phyloP scores from a whole-genome alignment of 2,329 filamentous ascomycete genomes.

The Fusarium guadeloupense region DNA sequence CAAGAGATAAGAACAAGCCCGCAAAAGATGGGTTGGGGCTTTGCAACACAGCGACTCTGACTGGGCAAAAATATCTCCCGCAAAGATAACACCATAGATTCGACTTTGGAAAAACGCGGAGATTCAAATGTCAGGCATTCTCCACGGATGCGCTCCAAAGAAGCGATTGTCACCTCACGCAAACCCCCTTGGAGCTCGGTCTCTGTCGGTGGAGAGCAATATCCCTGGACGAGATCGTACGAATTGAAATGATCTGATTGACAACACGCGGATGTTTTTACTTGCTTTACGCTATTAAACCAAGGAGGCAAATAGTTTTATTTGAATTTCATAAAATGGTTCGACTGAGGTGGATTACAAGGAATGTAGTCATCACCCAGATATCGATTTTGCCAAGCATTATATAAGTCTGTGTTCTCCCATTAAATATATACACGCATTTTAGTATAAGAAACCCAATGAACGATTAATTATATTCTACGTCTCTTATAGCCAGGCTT shows the following conservation, averaged over 20 bases:
- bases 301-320: background rate
- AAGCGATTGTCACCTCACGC: background rate
- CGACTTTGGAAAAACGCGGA: background rate
- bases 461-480: no score
- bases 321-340: background rate
- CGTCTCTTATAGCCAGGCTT: no score
- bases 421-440: no score
- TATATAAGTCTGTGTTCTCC: no score
- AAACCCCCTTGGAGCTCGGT: background rate
- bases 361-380: background rate
- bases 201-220: background rate
- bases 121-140: constrained; percentile 6
- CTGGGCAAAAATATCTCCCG: constrained; percentile 10
- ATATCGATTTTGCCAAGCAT: no score
- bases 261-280: constrained; percentile 1
- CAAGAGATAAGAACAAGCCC: constrained; percentile 26
- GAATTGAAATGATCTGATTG: constrained; percentile 23
- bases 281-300: background rate
- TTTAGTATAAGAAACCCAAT: no score
- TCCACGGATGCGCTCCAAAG: constrained; percentile 17
- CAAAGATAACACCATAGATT: constrained; percentile 20
- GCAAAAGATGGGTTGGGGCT: background rate
- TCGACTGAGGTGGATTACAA: background rate
- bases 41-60: constrained; percentile 20
- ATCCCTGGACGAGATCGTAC: background rate